Evolutionary conservation across 108 stramenopile genomes (phyloP).

Genomic region (Cafeteria roenbergensis): DNA sequence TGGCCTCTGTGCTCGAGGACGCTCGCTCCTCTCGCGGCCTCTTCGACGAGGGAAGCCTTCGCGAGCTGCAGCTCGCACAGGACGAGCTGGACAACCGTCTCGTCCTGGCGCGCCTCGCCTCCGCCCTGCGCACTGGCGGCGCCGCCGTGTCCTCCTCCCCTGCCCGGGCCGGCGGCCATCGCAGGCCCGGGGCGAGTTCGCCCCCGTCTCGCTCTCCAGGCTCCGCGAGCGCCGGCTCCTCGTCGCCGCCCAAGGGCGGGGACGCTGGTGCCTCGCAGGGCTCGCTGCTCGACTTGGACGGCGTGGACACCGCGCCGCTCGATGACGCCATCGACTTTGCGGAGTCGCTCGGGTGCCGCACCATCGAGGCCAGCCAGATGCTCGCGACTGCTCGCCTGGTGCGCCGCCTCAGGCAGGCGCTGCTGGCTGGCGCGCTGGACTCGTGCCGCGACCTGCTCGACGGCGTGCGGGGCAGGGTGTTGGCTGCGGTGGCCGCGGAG

Average conservation of each 20-base stretch:
- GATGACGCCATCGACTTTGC: slow-evolving; percentile 12
- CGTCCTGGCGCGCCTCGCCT: slow-evolving; percentile 7
- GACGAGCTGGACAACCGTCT: slow-evolving; percentile 22
- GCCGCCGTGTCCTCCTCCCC: slow-evolving; percentile 1
- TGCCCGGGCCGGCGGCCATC: too few relatives aligned
- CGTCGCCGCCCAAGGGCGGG: too few relatives aligned
- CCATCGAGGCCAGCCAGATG: slow-evolving; percentile 13
- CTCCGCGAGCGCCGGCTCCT: too few relatives aligned
- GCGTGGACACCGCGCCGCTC: slow-evolving; percentile 14
- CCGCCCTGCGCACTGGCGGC: slow-evolving; percentile 1
- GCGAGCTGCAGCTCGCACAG: slow-evolving; percentile 20
- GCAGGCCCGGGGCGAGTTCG: too few relatives aligned
- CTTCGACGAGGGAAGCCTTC: background rate
- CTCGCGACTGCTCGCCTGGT: slow-evolving; percentile 13
- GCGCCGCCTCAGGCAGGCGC: slow-evolving; percentile 8
- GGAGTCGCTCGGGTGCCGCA: slow-evolving; percentile 10
- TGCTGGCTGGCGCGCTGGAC: slow-evolving; percentile 9
- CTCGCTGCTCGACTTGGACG: slow-evolving; percentile 10
- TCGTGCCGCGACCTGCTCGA: slow-evolving; percentile 9
- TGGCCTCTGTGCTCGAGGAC: slow-evolving; percentile 4
- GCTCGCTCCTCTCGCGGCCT: background rate
- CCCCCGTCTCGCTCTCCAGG: too few relatives aligned
- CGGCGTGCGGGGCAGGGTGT: background rate
- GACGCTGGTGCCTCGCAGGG: too few relatives aligned
- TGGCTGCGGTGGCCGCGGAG: slow-evolving; percentile 1